A percentile compares a stretch with the other conserved stretches of the same genome.
Conservation (phyloP, 352 stramenopile species). For the Globisporangium okanoganense region DNA sequence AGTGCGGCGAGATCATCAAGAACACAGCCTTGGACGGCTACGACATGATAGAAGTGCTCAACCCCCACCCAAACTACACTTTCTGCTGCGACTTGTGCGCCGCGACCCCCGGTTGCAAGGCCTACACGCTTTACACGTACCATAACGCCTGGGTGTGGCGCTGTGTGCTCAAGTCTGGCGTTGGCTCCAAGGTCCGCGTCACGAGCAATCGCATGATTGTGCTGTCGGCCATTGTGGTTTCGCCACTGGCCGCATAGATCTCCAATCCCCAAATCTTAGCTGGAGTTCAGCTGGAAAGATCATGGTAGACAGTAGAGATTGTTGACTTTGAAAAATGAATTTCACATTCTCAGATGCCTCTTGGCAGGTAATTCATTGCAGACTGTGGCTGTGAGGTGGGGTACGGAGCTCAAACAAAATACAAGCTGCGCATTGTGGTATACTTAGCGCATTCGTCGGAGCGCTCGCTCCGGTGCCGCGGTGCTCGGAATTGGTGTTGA, state of each 20-base stretch:
- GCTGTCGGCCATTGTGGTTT: not conserved
- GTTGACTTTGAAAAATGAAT: not conserved
- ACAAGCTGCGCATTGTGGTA: not conserved
- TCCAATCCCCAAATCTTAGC: too few species aligned
- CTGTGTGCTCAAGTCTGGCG: constrained; percentile 7
- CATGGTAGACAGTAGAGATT: not conserved
- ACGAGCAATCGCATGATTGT: not conserved
- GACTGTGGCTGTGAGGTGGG: too few species aligned
- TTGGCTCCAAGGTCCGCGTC: not conserved
- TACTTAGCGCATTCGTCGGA: not conserved
- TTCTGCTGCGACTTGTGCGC: constrained; percentile 10
- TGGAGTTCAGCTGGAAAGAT: not conserved
- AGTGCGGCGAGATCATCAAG: constrained; percentile 22
- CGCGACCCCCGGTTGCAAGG: constrained; percentile 5
- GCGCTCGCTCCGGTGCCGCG: not conserved
- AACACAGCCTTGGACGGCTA: constrained; percentile 35
- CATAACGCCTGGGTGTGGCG: not conserved
- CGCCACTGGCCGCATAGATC: not conserved
- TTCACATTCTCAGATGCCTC: not conserved
- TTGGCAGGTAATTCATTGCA: too few species aligned
- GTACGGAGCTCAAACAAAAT: too few species aligned
- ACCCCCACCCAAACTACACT: not conserved
- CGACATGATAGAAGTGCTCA: constrained; percentile 23
- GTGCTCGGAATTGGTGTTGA: not conserved
- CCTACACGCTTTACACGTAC: constrained; percentile 10